Base-by-base conservation (phyloP, 495 filamentous ascomycete species). In the Penicillium subrubescens region DNA sequence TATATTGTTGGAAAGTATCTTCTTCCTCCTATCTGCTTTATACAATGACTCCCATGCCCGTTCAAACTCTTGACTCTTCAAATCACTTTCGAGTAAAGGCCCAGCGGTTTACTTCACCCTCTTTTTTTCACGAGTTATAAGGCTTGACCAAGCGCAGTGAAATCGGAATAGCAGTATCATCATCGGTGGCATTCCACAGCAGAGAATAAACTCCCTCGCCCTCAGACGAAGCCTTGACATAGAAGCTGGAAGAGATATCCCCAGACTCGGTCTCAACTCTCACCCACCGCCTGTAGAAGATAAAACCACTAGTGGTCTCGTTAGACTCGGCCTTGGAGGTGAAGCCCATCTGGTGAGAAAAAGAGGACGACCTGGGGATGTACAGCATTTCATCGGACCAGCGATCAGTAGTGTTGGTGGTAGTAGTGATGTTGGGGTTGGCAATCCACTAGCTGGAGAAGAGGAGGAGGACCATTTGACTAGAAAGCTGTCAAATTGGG, bases 241-340 rank as follows among this genome's bases (percentile, higher is more conserved):
- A 58, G 43, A 63, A 63, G 44, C 61, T 63, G 41, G 61, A 63
- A 31, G 53, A 57, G 21, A 58, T 63, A 27, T 63, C 43, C 34
- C 61, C 61, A 3, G 41, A 33, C 1, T 53, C 31, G 7, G 46
- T 50, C 33, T 57, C 43, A 7, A 58, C 54, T 33, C 58, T 63
- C 14, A 63, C 61, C 53, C 44, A 63, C 41, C 58, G 61, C 15
- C 61, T 44, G 34, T 63, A 63, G 34, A 63, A 58, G 12, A 63
- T 58, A 11, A 63, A 58, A 6, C 44, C 61, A 31, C 54, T 58
- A 21, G 61, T 63, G 8, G 33, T 57, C 54, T 63, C 54, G 25
- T 57, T 57, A 27, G 51, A 34, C 52, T 29, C 12, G 21, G 41
- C 29, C 21, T 46, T 48, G 12, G 60, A 46, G 27, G 51, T 62